A percentile compares a stretch with the other conserved stretches of the same genome.
Conservation (phyloP, 495 filamentous ascomycete species). For the Neohortaea acidophila region DNA sequence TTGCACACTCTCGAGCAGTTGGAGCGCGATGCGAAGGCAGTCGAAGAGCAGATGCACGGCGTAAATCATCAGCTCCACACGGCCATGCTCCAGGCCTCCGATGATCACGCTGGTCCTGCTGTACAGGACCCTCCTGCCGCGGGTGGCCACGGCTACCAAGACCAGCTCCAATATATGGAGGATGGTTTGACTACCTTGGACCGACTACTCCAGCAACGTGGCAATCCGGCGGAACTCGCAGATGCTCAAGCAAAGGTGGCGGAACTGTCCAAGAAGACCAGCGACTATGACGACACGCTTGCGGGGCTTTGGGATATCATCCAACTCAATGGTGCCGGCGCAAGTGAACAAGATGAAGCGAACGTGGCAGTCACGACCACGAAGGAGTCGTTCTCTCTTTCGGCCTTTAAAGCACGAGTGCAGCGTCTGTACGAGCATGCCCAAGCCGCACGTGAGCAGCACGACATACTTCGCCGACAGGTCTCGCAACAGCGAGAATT, state of each 20-base stretch:
- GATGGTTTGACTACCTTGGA: constrained; percentile 15
- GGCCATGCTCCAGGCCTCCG: constrained; percentile 15
- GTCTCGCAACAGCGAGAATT: constrained; percentile 86
- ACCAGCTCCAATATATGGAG: constrained; percentile 15
- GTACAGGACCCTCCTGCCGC: constrained; percentile 11
- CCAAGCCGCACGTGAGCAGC: constrained; percentile 60
- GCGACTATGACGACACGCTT: constrained; percentile 29
- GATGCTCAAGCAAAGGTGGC: background rate
- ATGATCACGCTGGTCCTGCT: constrained; percentile 6
- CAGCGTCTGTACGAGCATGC: constrained; percentile 54
- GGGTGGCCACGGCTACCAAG: constrained; percentile 14
- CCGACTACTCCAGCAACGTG: constrained; percentile 3
- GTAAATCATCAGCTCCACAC: constrained; percentile 23
- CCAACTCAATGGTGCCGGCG: constrained; percentile 5
- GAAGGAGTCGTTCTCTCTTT: constrained; percentile 48
- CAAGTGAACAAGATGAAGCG: constrained; percentile 19
- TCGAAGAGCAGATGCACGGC: constrained; percentile 22
- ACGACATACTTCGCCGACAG: constrained; percentile 67
- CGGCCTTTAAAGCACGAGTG: constrained; percentile 57
- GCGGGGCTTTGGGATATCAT: constrained; percentile 61
- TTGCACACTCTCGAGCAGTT: constrained; percentile 16
- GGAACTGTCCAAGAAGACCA: constrained; percentile 8
- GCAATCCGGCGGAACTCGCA: background rate
- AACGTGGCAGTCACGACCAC: background rate
- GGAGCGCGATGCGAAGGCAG: constrained; percentile 15